Evolutionary conservation across 164 flowering plant genomes (phyloP), one percentile per base, ranked within the genome.

Genomic region (Berberis vulgaris): DNA sequence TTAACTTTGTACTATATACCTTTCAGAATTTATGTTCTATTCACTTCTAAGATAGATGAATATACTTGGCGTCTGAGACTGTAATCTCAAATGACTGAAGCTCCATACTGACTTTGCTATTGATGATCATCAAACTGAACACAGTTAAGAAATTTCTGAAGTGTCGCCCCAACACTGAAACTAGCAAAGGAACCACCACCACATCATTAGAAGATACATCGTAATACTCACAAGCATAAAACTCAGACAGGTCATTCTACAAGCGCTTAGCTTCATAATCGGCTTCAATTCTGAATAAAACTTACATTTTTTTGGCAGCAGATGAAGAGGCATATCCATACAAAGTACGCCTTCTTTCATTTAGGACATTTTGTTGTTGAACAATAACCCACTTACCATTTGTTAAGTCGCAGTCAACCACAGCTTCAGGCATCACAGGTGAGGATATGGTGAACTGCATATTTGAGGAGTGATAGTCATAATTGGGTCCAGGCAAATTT

Each of bases 401-500:
- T 65, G 82, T 74, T 50, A 94, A 76, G 66, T 89, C 79, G 78
- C 89, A 94, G 74, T 94, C 97, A 58, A 91, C 96, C 56, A 89
- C 87, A 57, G 96, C 97, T 84, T 88, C 95, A 52, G 98, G 97
- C 97, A 94, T 90, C 96, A 94, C 85, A 49, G 96, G 97, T 65
- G 97, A 87, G 61, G 88, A 86, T 72, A 94, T 71, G 41, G 81
- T 84, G 69, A 87, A 91, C 38, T 91, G 88, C 96, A 94, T 82
- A 54, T 73, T 81, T 66, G 88, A 76, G 46, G 97, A 91, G 67
- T 81, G 69, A 77, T 58, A 91, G 67, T 94, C 99, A 82, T 89
- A 91, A 75, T 94, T 94, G 42, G 96, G 80, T 54, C 94, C 97
- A 6, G 96, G 85, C 39, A 77, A 81, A 65, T 91, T 88, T 71